Evolutionary conservation across 2,329 filamentous ascomycete genomes (phyloP), one percentile per base, ranked within the genome.

Genomic region (Parastagonospora avenae): DNA sequence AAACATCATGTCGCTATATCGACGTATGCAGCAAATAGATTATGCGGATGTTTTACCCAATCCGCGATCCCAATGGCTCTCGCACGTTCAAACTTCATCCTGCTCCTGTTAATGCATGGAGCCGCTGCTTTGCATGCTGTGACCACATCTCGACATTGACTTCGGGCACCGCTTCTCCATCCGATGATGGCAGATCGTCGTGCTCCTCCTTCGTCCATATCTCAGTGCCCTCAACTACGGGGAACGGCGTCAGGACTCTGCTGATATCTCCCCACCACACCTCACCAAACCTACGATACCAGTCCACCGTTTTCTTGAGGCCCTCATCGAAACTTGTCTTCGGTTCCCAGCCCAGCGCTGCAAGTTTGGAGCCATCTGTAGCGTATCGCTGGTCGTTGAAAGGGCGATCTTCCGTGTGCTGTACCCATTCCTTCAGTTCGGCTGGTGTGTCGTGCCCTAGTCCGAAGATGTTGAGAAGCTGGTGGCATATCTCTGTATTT

Each of bases 321-420:
- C 74, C 74, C 10, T 75, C 64, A 2, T 71, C 67, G 38, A 75
- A 75, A 15, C 53, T 58, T 27, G 63, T 73, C 49, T 64, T 71
- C 4, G 67, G 73, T 38, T 66, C 29, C 73, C 73, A 76, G 0
- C 73, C 74, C 10, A 76, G 59, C 14, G 60, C 57, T 1, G 67
- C 58, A 5, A 76, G 63, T 53, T 76, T 76, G 4, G 71, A 58
- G 0, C 73, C 71, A 39, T 76, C 71, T 1, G 73, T 73, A 2
- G 71, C 71, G 50, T 75, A 74, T 19, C 73, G 65, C 45, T 70
- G 68, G 47, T 76, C 74, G 42, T 74, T 74, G 63, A 74, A 93
- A 0, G 89, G 90, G 15, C 90, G 82, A 74, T 94, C 90, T 57
- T 86, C 82, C 2, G 88, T 91, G 73, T 90, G 88, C 71, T 88